Conservation (phyloP, 78 protist genomes). For the Isochrysis galbana region DNA sequence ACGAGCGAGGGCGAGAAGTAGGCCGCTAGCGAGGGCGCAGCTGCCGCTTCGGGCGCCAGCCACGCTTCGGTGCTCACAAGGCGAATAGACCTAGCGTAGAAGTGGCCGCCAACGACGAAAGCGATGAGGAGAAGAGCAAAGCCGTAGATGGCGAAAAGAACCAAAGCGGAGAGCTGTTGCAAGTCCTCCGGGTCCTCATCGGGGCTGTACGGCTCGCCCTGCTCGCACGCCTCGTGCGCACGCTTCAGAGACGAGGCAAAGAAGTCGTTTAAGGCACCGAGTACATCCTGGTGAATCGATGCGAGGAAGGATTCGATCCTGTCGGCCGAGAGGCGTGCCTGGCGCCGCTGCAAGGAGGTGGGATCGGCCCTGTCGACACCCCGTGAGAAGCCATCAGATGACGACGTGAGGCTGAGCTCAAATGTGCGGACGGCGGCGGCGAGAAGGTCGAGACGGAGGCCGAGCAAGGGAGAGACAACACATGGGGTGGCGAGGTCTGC, state of each 20-base stretch:
- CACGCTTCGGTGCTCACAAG: not conserved
- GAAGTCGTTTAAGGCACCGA: not conserved
- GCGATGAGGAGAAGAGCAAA: not conserved
- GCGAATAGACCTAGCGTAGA: not conserved
- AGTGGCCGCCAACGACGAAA: not conserved
- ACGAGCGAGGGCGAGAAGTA: not conserved
- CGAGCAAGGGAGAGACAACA: not conserved
- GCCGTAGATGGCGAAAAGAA: not conserved
- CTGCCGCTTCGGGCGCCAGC: too few species aligned
- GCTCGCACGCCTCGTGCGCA: not conserved
- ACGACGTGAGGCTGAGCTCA: not conserved
- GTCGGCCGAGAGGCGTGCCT: not conserved
- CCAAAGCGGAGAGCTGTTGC: too few species aligned
- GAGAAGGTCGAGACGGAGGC: not conserved
- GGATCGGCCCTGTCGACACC: too few species aligned
- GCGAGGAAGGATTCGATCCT: not conserved
- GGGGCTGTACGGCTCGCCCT: not conserved
- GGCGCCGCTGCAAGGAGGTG: too few species aligned
- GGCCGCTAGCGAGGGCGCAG: not conserved
- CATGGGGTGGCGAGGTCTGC: not conserved
- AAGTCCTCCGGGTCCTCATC: not conserved
- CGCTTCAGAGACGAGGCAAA: not conserved
- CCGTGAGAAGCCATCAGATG: too few species aligned
- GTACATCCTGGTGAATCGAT: not conserved
- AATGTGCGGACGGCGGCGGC: not conserved